These are phyloP conservation scores for Tetragonia tetragonoides DNA, from an alignment of 148 eudicot species.

Conservation along the genomic window DNA sequence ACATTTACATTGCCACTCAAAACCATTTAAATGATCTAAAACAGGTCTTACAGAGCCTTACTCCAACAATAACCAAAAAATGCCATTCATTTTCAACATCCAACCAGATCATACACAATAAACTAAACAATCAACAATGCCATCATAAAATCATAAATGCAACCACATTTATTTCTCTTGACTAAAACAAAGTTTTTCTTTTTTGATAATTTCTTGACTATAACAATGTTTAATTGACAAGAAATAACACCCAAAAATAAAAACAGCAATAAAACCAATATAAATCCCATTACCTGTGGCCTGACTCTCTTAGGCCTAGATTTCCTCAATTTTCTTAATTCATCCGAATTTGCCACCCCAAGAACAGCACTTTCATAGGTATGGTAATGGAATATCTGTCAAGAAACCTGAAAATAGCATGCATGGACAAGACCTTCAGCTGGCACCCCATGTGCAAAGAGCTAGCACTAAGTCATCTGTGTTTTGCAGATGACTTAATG, in stretches of 20 bases:
- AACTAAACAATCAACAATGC: background rate
- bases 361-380: conserved; percentile 83
- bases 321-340: conserved; percentile 46
- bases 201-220: too few species aligned
- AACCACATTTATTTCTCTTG: background rate
- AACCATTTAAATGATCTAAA: too few species aligned
- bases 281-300: conserved; percentile 43
- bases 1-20: background rate
- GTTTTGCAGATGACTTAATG: too few species aligned
- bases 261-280: background rate
- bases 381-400: too few species aligned
- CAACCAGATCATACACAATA: background rate
- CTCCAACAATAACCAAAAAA: too few species aligned
- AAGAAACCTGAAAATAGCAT: too few species aligned
- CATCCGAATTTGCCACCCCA: conserved; percentile 73
- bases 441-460: too few species aligned
- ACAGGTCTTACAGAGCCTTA: too few species aligned
- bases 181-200: background rate
- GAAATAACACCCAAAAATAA: background rate
- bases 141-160: background rate
- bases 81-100: background rate
- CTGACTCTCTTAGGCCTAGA: conserved; percentile 56
- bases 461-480: too few species aligned
- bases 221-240: too few species aligned
- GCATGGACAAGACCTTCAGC: too few species aligned